Percentiles rank a stretch among this genome's conserved stretches.
These are phyloP conservation scores for Aspergillus proliferans DNA, from an alignment of 2,329 filamentous ascomycete genomes.

Conservation along the genomic window DNA sequence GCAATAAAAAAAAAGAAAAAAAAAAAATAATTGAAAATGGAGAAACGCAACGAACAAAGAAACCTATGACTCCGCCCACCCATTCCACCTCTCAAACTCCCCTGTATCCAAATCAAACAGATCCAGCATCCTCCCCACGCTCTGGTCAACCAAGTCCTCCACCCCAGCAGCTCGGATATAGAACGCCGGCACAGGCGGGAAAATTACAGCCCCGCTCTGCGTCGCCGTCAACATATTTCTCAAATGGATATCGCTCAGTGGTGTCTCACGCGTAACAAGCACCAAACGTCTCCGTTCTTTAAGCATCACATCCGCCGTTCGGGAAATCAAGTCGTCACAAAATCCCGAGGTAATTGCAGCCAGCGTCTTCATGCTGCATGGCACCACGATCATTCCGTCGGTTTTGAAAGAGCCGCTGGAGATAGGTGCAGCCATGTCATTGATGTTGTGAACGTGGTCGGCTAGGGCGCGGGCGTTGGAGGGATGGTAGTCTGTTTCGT, in stretches of 20 bases:
- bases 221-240: constrained; percentile 42
- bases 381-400: constrained; percentile 44
- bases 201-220: constrained; percentile 36
- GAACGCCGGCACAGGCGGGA: constrained; percentile 41
- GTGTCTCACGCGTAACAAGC: constrained; percentile 40
- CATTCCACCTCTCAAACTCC: constrained; percentile 29
- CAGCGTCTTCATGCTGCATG: constrained; percentile 47
- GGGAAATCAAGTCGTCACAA: constrained; percentile 42
- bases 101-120: constrained; percentile 38
- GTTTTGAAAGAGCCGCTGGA: constrained; percentile 41
- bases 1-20: not conserved
- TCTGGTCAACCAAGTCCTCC: constrained; percentile 42
- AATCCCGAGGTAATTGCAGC: constrained; percentile 38
- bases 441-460: constrained; percentile 33
- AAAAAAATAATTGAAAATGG: too few relatives aligned
- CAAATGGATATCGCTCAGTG: constrained; percentile 43
- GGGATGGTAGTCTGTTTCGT: constrained; percentile 39
- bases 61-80: constrained; percentile 14
- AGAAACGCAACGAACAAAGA: too few relatives aligned
- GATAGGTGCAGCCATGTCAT: constrained; percentile 42
- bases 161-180: constrained; percentile 37
- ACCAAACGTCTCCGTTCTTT: constrained; percentile 41
- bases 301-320: constrained; percentile 43
- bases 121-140: constrained; percentile 44
- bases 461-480: constrained; percentile 35